Percentiles rank a stretch among this genome's conserved stretches.
These are phyloP conservation scores for Diaporthe capsici DNA, from an alignment of 2,329 filamentous ascomycete species.

Conservation along the genomic window DNA sequence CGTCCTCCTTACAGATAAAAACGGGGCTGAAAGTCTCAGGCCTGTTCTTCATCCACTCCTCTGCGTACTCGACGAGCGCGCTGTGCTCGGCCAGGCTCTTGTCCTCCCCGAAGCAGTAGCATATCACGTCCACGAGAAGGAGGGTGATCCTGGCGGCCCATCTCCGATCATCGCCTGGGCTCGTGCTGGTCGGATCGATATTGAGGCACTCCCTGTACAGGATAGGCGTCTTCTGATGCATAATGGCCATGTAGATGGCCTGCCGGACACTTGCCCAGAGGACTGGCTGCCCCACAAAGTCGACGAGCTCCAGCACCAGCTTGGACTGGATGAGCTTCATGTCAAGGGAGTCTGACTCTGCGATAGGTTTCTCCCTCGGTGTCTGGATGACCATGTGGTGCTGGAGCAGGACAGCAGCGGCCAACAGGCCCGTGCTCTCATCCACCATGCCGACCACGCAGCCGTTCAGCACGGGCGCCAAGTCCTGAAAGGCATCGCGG, in stretches of 20 bases:
- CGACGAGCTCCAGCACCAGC: constrained; percentile 13
- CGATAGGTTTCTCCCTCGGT: constrained; percentile 5
- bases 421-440: constrained; percentile 16
- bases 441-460: constrained; percentile 22
- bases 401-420: constrained; percentile 20
- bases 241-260: constrained; percentile 44
- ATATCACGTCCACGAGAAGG: constrained; percentile 45
- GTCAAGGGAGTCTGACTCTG: constrained; percentile 16
- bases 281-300: constrained; percentile 22
- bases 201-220: constrained; percentile 32
- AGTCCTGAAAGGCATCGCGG: constrained; percentile 1
- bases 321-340: constrained; percentile 13
- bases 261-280: constrained; percentile 41
- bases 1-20: constrained; percentile 38
- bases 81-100: constrained; percentile 43
- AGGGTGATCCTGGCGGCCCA: constrained; percentile 47
- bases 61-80: constrained; percentile 42
- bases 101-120: constrained; percentile 47
- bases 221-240: constrained; percentile 42
- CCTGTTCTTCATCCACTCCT: constrained; percentile 45
- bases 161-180: constrained; percentile 41
- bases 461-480: neutral
- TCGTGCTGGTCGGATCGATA: constrained; percentile 26
- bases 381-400: constrained; percentile 17
- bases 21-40: constrained; percentile 48